Conservation (phyloP, 2,329 filamentous ascomycete species). For the Pestalotiopsis sp. region DNA sequence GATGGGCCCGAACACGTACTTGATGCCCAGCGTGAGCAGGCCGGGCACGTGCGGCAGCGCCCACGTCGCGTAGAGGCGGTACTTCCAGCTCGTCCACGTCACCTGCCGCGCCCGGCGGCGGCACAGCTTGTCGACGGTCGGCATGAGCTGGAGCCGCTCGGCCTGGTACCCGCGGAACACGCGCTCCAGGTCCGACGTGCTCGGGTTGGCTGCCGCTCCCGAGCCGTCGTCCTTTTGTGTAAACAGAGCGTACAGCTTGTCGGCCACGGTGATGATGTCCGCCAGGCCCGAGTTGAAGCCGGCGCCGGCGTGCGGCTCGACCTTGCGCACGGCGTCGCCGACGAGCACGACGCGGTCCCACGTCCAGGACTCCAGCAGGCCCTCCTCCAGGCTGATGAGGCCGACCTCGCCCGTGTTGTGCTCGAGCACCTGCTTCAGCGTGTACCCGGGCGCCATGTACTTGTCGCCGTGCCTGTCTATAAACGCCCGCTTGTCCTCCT, state of each 20-base stretch:
- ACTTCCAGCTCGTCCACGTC: background rate
- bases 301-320: constrained; percentile 6
- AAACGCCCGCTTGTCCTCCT: constrained; percentile 9
- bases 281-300: constrained; percentile 11
- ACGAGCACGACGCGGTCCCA: constrained; percentile 8
- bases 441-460: constrained; percentile 1
- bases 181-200: background rate
- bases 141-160: background rate
- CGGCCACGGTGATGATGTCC: constrained; percentile 6
- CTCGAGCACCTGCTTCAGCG: background rate
- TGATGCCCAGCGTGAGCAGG: background rate
- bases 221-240: background rate
- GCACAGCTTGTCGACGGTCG: background rate
- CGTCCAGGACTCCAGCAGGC: background rate
- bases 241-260: constrained; percentile 6
- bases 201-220: background rate
- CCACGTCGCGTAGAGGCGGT: background rate
- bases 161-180: constrained; percentile 7
- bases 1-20: constrained; percentile 7
- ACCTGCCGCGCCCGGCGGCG: constrained; percentile 6
- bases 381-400: constrained; percentile 13
- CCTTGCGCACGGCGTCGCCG: constrained; percentile 11
- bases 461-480: background rate
- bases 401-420: background rate
- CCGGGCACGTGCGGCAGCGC: background rate